phyloP scores from a whole-genome alignment of 306 rosid genomes.

The Quillaja saponaria region DNA sequence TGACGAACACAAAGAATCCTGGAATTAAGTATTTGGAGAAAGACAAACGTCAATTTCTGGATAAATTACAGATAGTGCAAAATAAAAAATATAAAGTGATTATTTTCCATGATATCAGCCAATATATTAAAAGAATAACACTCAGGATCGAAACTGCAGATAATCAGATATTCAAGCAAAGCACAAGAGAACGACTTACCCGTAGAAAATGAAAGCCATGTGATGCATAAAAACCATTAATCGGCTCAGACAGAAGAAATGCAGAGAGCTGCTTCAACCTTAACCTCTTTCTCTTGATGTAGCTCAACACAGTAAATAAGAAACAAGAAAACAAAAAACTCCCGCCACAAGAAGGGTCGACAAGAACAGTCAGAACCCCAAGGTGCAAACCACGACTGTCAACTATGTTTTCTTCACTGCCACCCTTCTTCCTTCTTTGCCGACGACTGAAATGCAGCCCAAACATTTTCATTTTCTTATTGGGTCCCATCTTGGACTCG shows the following conservation, averaged over 20 bases:
- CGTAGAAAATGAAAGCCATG: slow-evolving; percentile 44
- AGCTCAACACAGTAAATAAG: slow-evolving; percentile 44
- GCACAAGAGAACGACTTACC: slow-evolving; percentile 40
- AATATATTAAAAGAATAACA: too few species aligned
- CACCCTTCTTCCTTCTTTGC: slow-evolving; percentile 42
- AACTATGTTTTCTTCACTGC: not conserved
- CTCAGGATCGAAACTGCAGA: too few species aligned
- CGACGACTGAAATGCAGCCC: slow-evolving; percentile 50
- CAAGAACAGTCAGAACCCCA: slow-evolving; percentile 26
- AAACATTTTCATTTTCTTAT: slow-evolving; percentile 44
- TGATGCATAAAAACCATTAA: slow-evolving; percentile 35
- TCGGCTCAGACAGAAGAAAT: slow-evolving; percentile 49
- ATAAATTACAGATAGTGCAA: too few species aligned
- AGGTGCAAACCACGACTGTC: not conserved
- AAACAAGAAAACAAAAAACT: slow-evolving; percentile 34
- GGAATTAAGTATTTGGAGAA: slow-evolving; percentile 26
- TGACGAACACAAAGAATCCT: slow-evolving; percentile 41
- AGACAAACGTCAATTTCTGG: not conserved
- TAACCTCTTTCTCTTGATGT: slow-evolving; percentile 35
- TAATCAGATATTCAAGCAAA: too few species aligned
- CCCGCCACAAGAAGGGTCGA: slow-evolving; percentile 25
- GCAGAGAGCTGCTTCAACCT: slow-evolving; percentile 46
- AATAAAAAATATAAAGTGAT: too few species aligned
- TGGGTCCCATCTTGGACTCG: not conserved
- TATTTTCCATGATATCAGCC: too few species aligned